Evolutionary conservation across 163 green algal genomes (phyloP).

Genomic region (Trebouxiophyceae sp.): DNA sequence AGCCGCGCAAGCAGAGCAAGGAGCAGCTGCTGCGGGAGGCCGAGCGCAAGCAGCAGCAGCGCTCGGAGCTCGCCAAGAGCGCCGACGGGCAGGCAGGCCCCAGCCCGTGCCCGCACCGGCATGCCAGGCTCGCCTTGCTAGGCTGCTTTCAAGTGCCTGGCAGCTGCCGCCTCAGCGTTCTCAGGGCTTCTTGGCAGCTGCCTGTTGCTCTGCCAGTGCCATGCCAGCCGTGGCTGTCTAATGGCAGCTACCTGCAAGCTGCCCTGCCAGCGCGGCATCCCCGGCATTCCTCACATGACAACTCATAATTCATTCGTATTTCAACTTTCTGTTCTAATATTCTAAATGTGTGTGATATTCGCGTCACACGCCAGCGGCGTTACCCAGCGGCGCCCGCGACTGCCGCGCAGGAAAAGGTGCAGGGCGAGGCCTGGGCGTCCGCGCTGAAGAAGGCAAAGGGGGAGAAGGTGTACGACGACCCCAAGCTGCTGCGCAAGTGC

Average conservation of each 20-base stretch:
- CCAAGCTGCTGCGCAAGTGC: constrained; percentile 68
- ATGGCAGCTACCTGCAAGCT: background rate
- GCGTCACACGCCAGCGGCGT: no score
- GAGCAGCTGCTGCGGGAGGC: constrained; percentile 49
- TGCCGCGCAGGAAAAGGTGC: constrained; percentile 10
- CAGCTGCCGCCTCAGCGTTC: background rate
- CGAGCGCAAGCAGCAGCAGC: constrained; percentile 32
- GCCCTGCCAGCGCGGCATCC: no score
- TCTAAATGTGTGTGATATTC: no score
- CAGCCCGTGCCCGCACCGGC: background rate
- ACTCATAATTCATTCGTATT: no score
- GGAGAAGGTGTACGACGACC: constrained; percentile 85
- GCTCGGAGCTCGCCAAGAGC: constrained; percentile 14
- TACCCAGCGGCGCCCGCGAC: no score
- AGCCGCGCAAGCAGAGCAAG: constrained; percentile 40
- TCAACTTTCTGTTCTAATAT: no score
- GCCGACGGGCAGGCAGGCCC: constrained; percentile 1
- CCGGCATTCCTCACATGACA: no score
- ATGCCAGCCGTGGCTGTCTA: background rate
- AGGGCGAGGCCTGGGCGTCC: constrained; percentile 55
- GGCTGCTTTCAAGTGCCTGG: background rate
- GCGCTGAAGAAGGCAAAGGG: constrained; percentile 60
- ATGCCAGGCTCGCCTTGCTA: background rate
- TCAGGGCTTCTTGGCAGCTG: background rate
- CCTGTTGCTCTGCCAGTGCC: background rate